Evolutionary conservation across 2,329 filamentous ascomycete genomes (phyloP).

Genomic region (Emmonsiellopsis sp.): DNA sequence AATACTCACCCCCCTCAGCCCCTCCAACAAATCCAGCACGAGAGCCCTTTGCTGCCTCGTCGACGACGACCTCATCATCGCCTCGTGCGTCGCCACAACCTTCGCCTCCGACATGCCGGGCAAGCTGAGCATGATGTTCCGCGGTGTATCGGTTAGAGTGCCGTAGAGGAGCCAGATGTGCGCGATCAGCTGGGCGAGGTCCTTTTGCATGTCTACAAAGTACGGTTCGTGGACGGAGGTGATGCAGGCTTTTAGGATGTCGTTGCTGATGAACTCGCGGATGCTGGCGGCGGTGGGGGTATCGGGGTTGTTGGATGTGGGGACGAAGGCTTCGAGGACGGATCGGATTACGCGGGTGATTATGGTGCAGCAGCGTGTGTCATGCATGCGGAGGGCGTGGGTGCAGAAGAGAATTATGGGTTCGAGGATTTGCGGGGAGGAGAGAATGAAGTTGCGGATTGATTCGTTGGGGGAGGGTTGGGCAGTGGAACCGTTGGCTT

Average conservation of each 20-base stretch:
- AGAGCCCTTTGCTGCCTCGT: constrained; percentile 71
- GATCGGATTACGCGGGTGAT: constrained; percentile 80
- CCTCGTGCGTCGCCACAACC: constrained; percentile 56
- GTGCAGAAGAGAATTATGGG: constrained; percentile 86
- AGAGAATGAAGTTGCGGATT: constrained; percentile 75
- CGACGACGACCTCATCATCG: constrained; percentile 46
- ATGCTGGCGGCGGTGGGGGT: constrained; percentile 55
- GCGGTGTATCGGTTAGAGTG: constrained; percentile 58
- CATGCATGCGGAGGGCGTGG: constrained; percentile 80
- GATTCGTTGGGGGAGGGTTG: constrained; percentile 37
- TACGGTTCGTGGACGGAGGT: constrained; percentile 89
- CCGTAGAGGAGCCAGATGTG: constrained; percentile 73
- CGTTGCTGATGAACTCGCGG: constrained; percentile 79
- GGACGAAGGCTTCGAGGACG: constrained; percentile 26
- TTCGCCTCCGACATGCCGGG: constrained; percentile 64
- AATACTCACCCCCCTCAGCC: constrained; percentile 82
- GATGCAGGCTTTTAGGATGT: constrained; percentile 84
- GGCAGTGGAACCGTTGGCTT: constrained; percentile 25
- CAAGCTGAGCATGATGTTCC: constrained; percentile 66
- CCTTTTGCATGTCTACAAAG: constrained; percentile 92
- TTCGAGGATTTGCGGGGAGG: constrained; percentile 68
- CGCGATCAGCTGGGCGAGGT: constrained; percentile 80
- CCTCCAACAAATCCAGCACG: constrained; percentile 75
- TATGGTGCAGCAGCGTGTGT: constrained; percentile 78
- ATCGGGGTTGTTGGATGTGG: constrained; percentile 10